A percentile compares a stretch with the other conserved stretches of the same genome.
phyloP scores from a whole-genome alignment of 192 early-diverging fungal genomes.

The Kappamyces sp. region DNA sequence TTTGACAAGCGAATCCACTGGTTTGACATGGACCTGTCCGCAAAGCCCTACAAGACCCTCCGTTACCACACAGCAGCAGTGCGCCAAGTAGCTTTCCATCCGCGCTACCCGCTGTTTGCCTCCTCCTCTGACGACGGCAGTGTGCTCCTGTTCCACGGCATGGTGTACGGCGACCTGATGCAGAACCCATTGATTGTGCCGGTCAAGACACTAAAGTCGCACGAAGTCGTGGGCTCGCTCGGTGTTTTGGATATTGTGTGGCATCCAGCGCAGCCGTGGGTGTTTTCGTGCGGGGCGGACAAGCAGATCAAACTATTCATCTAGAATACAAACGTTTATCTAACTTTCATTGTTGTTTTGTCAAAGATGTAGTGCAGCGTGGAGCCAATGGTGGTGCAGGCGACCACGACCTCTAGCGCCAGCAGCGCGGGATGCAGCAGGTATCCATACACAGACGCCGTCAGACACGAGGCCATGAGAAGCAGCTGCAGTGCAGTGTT shows the following conservation, averaged over 20 bases:
- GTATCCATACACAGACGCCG: conserved; percentile 66
- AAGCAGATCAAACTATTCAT: conserved; percentile 82
- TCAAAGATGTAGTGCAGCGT: conserved; percentile 13
- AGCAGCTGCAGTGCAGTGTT: conserved; percentile 84
- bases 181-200: conserved; percentile 97
- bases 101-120: conserved; percentile 87
- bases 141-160: conserved; percentile 95
- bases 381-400: conserved; percentile 19
- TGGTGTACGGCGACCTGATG: conserved; percentile 94
- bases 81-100: conserved; percentile 80
- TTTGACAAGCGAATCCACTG: conserved; percentile 94
- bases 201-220: conserved; percentile 86
- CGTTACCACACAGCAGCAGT: conserved; percentile 86
- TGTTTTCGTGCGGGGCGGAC: conserved; percentile 88
- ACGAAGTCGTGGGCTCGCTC: conserved; percentile 64
- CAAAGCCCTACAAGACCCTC: conserved; percentile 89
- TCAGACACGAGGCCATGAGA: conserved; percentile 70
- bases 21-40: conserved; percentile 94
- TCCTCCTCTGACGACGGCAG: conserved; percentile 87
- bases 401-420: conserved; percentile 54
- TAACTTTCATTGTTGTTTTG: conserved; percentile 5
- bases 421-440: conserved; percentile 44
- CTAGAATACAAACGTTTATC: conserved; percentile 26
- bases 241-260: conserved; percentile 78
- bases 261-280: conserved; percentile 97